Percentiles rank a stretch among this genome's conserved stretches.
phyloP scores from a whole-genome alignment of 1,139 yeast genomes.

The Lodderomyces oxycetoniae region DNA sequence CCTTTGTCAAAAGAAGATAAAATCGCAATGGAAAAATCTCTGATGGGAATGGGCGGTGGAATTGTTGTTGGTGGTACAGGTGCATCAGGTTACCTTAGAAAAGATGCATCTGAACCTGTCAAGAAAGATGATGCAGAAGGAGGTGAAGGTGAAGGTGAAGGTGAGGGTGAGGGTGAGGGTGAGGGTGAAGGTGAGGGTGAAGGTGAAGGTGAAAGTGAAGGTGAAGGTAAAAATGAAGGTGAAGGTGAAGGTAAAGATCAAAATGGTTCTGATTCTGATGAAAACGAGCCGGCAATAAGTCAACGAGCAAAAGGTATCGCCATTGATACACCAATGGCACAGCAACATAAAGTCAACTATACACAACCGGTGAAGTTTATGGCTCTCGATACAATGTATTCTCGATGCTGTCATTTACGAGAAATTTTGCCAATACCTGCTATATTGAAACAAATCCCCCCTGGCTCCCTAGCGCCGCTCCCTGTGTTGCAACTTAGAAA shows the following conservation, averaged over 20 bases:
- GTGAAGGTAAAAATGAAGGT: slow-evolving; percentile 10
- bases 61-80: slow-evolving; percentile 79
- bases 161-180: slow-evolving; percentile 10
- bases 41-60: slow-evolving; percentile 59
- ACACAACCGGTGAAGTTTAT: slow-evolving; percentile 38
- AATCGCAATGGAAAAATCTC: slow-evolving; percentile 37
- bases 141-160: background rate
- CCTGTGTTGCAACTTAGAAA: slow-evolving; percentile 62
- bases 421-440: slow-evolving; percentile 76
- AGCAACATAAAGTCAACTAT: slow-evolving; percentile 25
- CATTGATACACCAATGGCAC: slow-evolving; percentile 49
- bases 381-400: slow-evolving; percentile 62
- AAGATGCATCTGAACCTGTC: slow-evolving; percentile 14
- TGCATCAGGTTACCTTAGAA: slow-evolving; percentile 41
- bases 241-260: slow-evolving; percentile 13
- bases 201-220: slow-evolving; percentile 13
- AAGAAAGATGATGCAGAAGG: slow-evolving; percentile 1
- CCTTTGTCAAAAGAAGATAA: slow-evolving; percentile 62
- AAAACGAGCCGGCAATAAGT: slow-evolving; percentile 41
- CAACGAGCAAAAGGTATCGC: slow-evolving; percentile 36
- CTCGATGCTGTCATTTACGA: slow-evolving; percentile 70
- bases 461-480: slow-evolving; percentile 64
- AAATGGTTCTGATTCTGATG: slow-evolving; percentile 14
- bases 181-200: slow-evolving; percentile 14
- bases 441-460: slow-evolving; percentile 66